Conservation (phyloP, 202 grass and related monocot species). For the Saccharum hybrid region DNA sequence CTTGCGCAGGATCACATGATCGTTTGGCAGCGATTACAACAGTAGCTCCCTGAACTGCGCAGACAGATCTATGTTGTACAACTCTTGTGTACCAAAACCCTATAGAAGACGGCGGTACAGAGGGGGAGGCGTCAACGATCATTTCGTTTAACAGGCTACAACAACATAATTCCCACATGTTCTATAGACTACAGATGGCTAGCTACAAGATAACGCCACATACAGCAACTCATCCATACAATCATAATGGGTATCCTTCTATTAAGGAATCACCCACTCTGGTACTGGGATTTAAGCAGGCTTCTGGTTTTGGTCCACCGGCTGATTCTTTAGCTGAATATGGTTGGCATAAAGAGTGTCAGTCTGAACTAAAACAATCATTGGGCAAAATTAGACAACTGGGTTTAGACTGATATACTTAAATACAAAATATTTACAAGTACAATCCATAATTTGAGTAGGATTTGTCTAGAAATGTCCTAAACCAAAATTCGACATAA, state of each 20-base stretch:
- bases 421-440: background rate
- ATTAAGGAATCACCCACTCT: background rate
- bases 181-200: conserved; percentile 34
- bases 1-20: conserved; percentile 28
- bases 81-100: conserved; percentile 38
- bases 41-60: conserved; percentile 3
- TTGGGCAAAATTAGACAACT: background rate
- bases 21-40: conserved; percentile 40
- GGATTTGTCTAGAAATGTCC: background rate
- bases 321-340: conserved; percentile 50
- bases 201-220: conserved; percentile 38
- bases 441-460: conserved; percentile 1
- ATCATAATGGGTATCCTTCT: conserved; percentile 1
- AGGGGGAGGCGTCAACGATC: background rate
- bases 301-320: conserved; percentile 32
- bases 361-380: conserved; percentile 41
- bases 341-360: conserved; percentile 18
- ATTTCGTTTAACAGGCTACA: conserved; percentile 31
- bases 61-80: conserved; percentile 42
- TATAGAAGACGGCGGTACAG: conserved; percentile 21
- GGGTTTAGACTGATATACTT: conserved; percentile 7
- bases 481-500: conserved; percentile 22
- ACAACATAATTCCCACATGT: conserved; percentile 8
- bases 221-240: conserved; percentile 17
- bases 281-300: conserved; percentile 29